Evolutionary conservation across 805 yeast genomes (phyloP), one percentile per base, ranked within the genome.

Genomic region (Soucietia sequanensis): DNA sequence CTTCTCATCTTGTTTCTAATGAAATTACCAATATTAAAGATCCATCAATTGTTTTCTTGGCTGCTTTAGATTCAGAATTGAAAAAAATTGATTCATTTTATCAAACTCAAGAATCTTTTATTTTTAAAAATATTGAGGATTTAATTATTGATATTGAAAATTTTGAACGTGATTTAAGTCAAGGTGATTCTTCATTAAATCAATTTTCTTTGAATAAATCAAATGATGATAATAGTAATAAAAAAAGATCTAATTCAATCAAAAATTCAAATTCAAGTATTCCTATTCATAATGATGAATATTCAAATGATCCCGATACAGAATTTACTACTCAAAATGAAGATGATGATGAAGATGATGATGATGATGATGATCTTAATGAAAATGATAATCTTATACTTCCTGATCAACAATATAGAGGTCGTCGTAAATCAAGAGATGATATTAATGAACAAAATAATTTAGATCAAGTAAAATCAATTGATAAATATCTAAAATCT

Each of bases 31-130:
- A 58, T 5, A 52, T 42, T 4, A 54, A 60, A 2, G 79, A 78
- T 39, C 80, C 86, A 5, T 62, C 74, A 2, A 60, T 59, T 13
- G 77, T 78, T n/a, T 91, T 90, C 48, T 49, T 65, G 2, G 70
- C 78, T 13, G 91, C 93, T 1, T 65, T 93, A 40, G 88, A 91
- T 55, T 73, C 76, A 6, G 98, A 93, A 58, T 64, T 86, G 44
- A 58, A 54, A 33, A 87, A 88, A 55, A 79, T 93, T 31, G 90
- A 88, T 58, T 69, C 63, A 30, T 93, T 93, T 52, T 93, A 80
- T 60, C 62, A 62, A 27, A 62, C 68, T 20, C 89, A 84, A 47
- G 95, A 90, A 55, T 62, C 58, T n/a, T 72, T 70, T 27, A 68
- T 80, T 4, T 72, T 61, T 41, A 61, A 56, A 18, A 78, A 72